Evolutionary conservation across 2,329 filamentous ascomycete species (phyloP), one percentile per base, ranked within the genome.

Genomic region (Colletotrichum sojae): DNA sequence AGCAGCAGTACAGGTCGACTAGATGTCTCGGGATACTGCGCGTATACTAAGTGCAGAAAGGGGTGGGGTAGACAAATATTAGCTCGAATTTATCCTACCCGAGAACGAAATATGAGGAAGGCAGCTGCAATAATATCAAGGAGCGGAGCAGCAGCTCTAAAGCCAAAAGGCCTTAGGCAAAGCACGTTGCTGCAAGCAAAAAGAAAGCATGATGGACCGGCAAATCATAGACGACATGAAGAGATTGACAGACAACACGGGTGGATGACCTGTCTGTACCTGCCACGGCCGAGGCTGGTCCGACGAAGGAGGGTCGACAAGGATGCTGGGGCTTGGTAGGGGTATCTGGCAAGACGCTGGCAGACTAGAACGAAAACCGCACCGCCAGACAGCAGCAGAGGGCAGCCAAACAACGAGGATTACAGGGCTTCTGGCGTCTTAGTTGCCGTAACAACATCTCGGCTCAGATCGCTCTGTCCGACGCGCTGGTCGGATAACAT

Each of bases 241-340:
- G 18, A 56, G 20, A 51, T 60, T 66, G 60, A 45, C 55, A 55
- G 60, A 45, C 55, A 55, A 18, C 22, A 54, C 51, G 18, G 27
- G 55, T 60, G 66, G 55, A 51, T 39, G 25, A 10, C 55, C 49
- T 45, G 16, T 25, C 58, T 45, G 16, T 36, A 36, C 39, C 59
- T 62, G 20, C 49, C 51, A 25, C 54, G 56, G 62, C 67, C 56
- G 67, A 69, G 51, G 45, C 63, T 45, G 56, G 56, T 51, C 65
- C 51, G 67, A 18, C 18, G 46, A 49, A 56, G 56, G 31, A 25
- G 31, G 27, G 55, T 22, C 25, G 51, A 20, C 67, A 69, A 69
- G 67, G 67, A 61, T 69, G 49, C 10, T 22, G 22, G 64, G 43
- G 63, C 55, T 58, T 51, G 51, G 51, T 69, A 46, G 62, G 66